Percentiles rank a stretch among this genome's conserved stretches.
Evolutionary conservation across 2,329 filamentous ascomycete genomes (phyloP).

Genomic region (Trichoderma sp.): DNA sequence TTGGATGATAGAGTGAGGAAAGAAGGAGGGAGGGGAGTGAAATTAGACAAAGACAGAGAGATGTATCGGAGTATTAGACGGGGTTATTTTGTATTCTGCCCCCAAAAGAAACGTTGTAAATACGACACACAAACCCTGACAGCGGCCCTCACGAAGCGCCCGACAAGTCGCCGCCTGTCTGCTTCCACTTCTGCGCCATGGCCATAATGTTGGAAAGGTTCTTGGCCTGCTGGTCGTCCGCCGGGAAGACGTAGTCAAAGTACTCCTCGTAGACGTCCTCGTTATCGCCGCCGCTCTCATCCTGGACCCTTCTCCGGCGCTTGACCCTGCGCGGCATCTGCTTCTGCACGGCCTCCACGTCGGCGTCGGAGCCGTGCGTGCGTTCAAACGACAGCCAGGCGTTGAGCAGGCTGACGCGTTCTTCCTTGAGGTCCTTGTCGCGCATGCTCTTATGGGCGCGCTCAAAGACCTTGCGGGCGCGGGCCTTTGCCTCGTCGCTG

Average conservation of each 20-base stretch:
- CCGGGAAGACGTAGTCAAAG: conserved; percentile 95
- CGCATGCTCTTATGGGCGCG: conserved; percentile 86
- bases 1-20: background rate
- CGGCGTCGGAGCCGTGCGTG: conserved; percentile 73
- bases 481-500: conserved; percentile 78
- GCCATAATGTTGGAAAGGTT: conserved; percentile 82
- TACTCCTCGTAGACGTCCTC: conserved; percentile 79
- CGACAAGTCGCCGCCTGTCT: conserved; percentile 43
- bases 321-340: conserved; percentile 94
- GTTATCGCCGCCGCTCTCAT: conserved; percentile 40
- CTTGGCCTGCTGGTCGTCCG: conserved; percentile 83
- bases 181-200: conserved; percentile 87
- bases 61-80: background rate
- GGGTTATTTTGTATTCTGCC: background rate
- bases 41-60: background rate
- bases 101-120: no score
- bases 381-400: conserved; percentile 93
- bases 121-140: no score
- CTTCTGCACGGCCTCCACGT: conserved; percentile 80
- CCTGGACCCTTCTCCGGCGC: conserved; percentile 87
- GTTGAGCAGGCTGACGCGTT: conserved; percentile 87
- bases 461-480: conserved; percentile 81
- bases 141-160: conserved; percentile 27
- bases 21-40: background rate
- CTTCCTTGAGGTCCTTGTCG: conserved; percentile 86